phyloP scores from a whole-genome alignment of 257 asterid genomes.

The Echites panduratus region DNA sequence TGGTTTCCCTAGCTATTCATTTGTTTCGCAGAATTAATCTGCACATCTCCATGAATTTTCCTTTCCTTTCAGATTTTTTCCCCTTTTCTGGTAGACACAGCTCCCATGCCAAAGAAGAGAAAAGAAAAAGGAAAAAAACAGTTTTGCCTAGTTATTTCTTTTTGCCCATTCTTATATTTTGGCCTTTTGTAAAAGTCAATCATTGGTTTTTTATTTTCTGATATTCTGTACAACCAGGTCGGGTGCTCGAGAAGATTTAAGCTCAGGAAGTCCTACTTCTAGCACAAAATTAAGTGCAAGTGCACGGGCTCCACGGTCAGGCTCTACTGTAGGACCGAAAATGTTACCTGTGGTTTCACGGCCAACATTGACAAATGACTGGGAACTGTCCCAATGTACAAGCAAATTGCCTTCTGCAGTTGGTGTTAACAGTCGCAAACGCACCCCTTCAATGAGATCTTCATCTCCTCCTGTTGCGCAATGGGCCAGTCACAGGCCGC shows the following conservation, averaged over 20 bases:
- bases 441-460: conserved; percentile 65
- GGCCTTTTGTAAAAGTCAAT: conserved; percentile 13
- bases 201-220: conserved; percentile 8
- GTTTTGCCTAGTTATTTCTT: background rate
- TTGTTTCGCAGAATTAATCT: background rate
- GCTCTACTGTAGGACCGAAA: conserved; percentile 56
- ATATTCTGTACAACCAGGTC: conserved; percentile 41
- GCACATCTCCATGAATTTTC: background rate
- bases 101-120: no score
- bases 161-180: background rate
- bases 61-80: background rate
- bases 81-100: background rate
- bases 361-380: conserved; percentile 52
- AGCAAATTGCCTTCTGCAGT: conserved; percentile 52
- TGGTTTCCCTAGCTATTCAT: background rate
- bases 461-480: conserved; percentile 84
- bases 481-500: conserved; percentile 81
- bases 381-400: conserved; percentile 79
- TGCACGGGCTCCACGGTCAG: conserved; percentile 81
- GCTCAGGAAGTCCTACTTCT: conserved; percentile 80
- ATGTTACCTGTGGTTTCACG: conserved; percentile 58
- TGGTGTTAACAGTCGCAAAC: conserved; percentile 65
- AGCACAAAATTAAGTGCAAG: conserved; percentile 62
- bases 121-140: no score
- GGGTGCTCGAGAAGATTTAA: conserved; percentile 66